Evolutionary conservation across 768 basidiomycete genomes (phyloP), one percentile per base, ranked within the genome.

Genomic region (Rhizopogon salebrosus): DNA sequence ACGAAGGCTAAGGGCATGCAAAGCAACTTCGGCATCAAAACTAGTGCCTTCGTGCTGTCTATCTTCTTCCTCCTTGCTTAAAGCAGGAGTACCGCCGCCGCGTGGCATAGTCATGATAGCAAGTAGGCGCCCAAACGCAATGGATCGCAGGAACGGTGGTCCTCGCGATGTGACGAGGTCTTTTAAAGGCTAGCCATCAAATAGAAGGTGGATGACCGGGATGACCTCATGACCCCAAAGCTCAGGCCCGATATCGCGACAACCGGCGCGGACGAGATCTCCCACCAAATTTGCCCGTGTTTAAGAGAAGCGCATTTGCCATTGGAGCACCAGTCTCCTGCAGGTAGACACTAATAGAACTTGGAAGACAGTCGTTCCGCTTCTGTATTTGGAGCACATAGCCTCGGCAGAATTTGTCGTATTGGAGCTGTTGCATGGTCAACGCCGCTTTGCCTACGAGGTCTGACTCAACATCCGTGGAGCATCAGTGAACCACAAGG

Each of bases 21-120:
- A 58, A 22, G 62, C 64, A 16, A 76, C 72, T 56, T 74, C 65
- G 8, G 62, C 66, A 26, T 70, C 66, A 52, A 71, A 72, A 20
- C 63, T 63, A 41, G 65, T 50, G 36, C 57, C 59, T 34, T 61
- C 59, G 16, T 55, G 23, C 27, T 51, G 20, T 27, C 8, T 51
- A 24, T 48, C 50, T 22, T 51, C 40, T 41, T 37, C 49, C 27
- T 31, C 23, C 23, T 8, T 45, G 9, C 42, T 48, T 34, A 27
- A 48, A 22, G n/a, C 42, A 9, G 43, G 43, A 46, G 29, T 27
- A 13, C 8, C 4, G 20, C 8, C 29, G 20, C 8, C 4, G 20
- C 8, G 20, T 31, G 43, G 29, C 20, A 14, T 22, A 31, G 43
- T 16, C 43, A 46, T 46, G 20, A 22, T 46, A 16, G 20, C 14